Base-by-base conservation (phyloP, 2,329 filamentous ascomycete species). In the Aspergillus pseudoterreus region DNA sequence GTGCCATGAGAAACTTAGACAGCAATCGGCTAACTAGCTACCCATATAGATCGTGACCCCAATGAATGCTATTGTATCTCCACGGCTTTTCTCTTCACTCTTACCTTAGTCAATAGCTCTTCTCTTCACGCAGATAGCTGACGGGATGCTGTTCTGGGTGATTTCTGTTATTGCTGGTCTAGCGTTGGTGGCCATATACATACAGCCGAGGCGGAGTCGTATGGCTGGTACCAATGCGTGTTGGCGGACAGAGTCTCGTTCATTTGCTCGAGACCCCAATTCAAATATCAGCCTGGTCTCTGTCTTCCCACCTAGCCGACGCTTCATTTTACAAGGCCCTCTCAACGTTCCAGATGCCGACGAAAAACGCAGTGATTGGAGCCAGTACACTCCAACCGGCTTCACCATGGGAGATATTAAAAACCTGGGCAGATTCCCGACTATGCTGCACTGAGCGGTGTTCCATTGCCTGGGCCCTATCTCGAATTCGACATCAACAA, bases 361-460 rank as follows among this genome's bases (percentile, higher is more conserved):
- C 6, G 35, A 38, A 14, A 38, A n/a, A n/a, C 4, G 2, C 35
- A 38, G 24, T 17, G n/a, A 19, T 19, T 10, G 30, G 32, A 38
- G 11, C 35, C 35, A 38, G 35, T 85, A 79, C 62, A 84, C 83
- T 2, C 82, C 82, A 1, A 90, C 82, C 41, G 88, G 86, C 1
- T 86, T 92, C 61, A 86, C 86, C 0, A 76, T 85, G 0, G 76
- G 78, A 2, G 88, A 95, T 50, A 78, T 95, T 55, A 80, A 80
- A 49, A 78, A 79, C 0, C 72, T 94, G 1, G 89, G 89, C 0
- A 78, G 87, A 58, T 95, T 95, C 51, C 90, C 0, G 84, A 92
- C 64, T 95, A 95, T 67, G 82, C 88, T 4, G 72, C 77, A 2
- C 73, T 95, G 9, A 89, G 85, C 45, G 90, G 87, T 6, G 85